Evolutionary conservation across 2,329 filamentous ascomycete species (phyloP).

Genomic region (Nemania serpens): DNA sequence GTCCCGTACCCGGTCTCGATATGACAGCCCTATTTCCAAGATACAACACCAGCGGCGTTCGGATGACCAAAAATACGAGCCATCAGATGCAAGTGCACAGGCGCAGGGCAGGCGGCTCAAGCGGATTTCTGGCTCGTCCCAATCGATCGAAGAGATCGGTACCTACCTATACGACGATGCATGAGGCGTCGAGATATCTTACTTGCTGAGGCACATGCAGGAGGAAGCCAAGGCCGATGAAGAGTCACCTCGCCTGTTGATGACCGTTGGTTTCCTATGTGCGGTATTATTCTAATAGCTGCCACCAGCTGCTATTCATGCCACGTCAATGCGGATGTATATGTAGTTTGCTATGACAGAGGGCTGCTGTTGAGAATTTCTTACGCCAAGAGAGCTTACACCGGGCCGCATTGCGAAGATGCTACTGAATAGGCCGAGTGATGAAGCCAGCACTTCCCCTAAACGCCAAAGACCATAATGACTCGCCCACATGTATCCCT

Average conservation of each 20-base stretch:
- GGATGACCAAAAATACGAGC: background rate
- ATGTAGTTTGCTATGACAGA: background rate
- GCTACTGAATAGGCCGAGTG: background rate
- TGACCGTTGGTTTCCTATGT: background rate
- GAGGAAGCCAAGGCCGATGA: background rate
- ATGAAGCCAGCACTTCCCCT: background rate
- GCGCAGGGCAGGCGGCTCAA: conserved; percentile 4
- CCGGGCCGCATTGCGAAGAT: background rate
- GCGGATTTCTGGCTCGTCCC: background rate
- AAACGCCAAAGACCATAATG: background rate
- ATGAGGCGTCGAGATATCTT: background rate
- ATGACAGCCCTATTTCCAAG: background rate
- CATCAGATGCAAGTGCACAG: background rate
- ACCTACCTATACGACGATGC: background rate
- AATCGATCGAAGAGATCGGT: background rate
- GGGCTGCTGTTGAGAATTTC: background rate
- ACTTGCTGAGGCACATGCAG: background rate
- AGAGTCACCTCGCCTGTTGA: background rate
- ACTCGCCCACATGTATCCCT: background rate
- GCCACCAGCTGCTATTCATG: background rate
- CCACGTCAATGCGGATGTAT: background rate
- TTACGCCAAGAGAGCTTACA: background rate
- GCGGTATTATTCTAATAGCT: background rate
- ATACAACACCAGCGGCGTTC: background rate
- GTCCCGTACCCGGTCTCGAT: no score